A percentile compares a stretch with the other conserved stretches of the same genome.
These are phyloP conservation scores for Pichia sp. DNA, from an alignment of 1,139 yeast species.

Conservation along the genomic window DNA sequence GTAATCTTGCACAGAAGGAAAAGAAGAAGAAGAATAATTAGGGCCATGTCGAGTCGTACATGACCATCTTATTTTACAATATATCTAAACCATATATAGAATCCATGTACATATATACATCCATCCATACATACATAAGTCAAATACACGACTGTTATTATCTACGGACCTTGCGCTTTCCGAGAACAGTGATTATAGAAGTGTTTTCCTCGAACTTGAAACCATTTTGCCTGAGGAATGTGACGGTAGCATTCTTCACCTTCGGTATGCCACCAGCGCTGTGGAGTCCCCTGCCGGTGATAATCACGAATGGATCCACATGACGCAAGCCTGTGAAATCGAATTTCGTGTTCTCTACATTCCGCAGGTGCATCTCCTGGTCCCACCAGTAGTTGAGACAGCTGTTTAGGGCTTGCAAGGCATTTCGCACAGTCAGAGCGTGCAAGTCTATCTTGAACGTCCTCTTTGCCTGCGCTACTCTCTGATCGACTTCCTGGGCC, in stretches of 20 bases:
- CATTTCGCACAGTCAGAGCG: conserved; percentile 42
- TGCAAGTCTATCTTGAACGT: conserved; percentile 48
- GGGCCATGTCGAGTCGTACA: not conserved
- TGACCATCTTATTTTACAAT: not conserved
- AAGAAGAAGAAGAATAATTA: conserved; percentile 25
- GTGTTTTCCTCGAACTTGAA: conserved; percentile 43
- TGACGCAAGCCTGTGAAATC: conserved; percentile 34
- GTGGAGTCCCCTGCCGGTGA: conserved; percentile 65
- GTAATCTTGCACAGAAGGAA: conserved; percentile 31
- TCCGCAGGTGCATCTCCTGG: conserved; percentile 41
- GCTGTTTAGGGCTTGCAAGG: conserved; percentile 35
- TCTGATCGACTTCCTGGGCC: conserved; percentile 5
- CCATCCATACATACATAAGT: not conserved
- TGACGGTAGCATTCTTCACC: conserved; percentile 40
- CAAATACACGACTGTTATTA: not conserved
- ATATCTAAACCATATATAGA: not conserved
- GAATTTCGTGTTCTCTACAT: conserved; percentile 36
- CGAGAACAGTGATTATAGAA: conserved; percentile 44
- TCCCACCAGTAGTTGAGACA: conserved; percentile 53
- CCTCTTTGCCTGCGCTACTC: conserved; percentile 14
- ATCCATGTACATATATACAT: not conserved
- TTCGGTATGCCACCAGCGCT: conserved; percentile 48
- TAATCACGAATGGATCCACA: conserved; percentile 39
- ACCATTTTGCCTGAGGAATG: conserved; percentile 33
- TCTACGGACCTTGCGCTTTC: conserved; percentile 29